Percentiles rank a stretch among this genome's conserved stretches.
These are phyloP conservation scores for Cladorrhinum samala DNA, from an alignment of 495 filamentous ascomycete species.

Conservation along the genomic window DNA sequence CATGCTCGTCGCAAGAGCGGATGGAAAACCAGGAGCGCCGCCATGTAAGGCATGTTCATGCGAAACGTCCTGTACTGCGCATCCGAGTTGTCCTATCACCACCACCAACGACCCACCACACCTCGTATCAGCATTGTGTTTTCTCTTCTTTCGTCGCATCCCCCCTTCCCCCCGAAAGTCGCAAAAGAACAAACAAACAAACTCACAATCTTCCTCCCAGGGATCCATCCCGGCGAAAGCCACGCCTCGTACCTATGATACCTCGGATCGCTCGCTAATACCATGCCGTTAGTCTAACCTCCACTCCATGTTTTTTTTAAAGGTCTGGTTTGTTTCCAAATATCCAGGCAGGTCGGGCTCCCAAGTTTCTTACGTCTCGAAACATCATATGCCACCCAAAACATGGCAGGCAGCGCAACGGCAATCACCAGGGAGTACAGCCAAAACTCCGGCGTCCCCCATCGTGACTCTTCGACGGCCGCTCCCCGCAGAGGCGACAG, in stretches of 20 bases:
- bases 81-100: constrained; percentile 41
- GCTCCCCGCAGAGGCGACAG: constrained; percentile 27
- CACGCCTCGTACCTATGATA: constrained; percentile 66
- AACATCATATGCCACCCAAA: constrained; percentile 76
- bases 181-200: no score
- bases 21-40: constrained; percentile 63
- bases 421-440: constrained; percentile 70
- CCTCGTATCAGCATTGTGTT: constrained; percentile 51
- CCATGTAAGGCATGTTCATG: constrained; percentile 76
- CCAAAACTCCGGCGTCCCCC: constrained; percentile 82
- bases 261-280: constrained; percentile 68
- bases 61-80: constrained; percentile 82
- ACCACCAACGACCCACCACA: no score
- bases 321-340: no score
- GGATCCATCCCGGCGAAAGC: constrained; percentile 84
- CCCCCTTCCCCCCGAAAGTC: no score
- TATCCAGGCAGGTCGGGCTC: no score
- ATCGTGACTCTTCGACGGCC: constrained; percentile 53
- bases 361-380: constrained; percentile 64
- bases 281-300: no score
- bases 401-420: constrained; percentile 75
- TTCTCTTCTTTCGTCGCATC: background rate
- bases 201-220: constrained; percentile 83
- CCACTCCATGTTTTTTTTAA: no score
- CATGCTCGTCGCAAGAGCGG: constrained; percentile 70